phyloP scores from a whole-genome alignment of 176 grass and related monocot genomes.

The bread wheat (Triticum aestivum) region IWGSC_CS_RefSeq_v2.1 NC_057803.1:677398082-677398581 shows the following conservation, averaged over 20 bases:
- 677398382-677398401: slow-evolving; percentile 66
- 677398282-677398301: slow-evolving; percentile 42
- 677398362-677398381: slow-evolving; percentile 52
- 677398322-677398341: slow-evolving; percentile 61
- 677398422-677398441: slow-evolving; percentile 27
- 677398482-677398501: slow-evolving; percentile 90
- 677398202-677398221: too few relatives aligned
- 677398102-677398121: too few relatives aligned
- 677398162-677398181: too few relatives aligned
- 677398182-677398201: too few relatives aligned
- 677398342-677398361: slow-evolving; percentile 5
- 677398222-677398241: neutral
- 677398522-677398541: slow-evolving; percentile 97
- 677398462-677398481: slow-evolving; percentile 67
- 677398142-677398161: too few relatives aligned
- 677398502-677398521: slow-evolving; percentile 83
- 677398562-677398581: neutral
- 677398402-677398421: slow-evolving; percentile 74
- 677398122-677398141: too few relatives aligned
- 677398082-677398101: too few relatives aligned
- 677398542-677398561: slow-evolving; percentile 78
- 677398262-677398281: slow-evolving; percentile 4
- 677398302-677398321: slow-evolving; percentile 45
- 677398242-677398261: slow-evolving; percentile 32
- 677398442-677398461: slow-evolving; percentile 43